Evolutionary conservation across 352 stramenopile genomes (phyloP).

Genomic region (Phytopythium kandeliae): DNA sequence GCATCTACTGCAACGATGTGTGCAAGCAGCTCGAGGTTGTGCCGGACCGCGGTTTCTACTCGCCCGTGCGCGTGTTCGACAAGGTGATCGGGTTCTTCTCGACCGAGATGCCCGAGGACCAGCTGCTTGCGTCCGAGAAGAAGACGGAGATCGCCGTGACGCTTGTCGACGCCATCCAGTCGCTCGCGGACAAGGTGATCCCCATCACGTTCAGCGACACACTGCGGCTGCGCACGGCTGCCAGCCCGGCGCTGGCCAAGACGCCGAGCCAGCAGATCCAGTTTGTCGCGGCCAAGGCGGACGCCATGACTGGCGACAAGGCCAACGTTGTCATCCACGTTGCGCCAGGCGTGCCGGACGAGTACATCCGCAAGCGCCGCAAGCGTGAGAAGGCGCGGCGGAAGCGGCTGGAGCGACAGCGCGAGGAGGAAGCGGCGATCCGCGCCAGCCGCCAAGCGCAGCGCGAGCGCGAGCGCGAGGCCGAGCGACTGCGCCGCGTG

Average conservation of each 20-base stretch:
- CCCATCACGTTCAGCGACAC: conserved; percentile 70
- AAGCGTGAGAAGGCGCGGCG: conserved; percentile 78
- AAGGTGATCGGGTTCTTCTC: conserved; percentile 76
- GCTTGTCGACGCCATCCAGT: conserved; percentile 73
- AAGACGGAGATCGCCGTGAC: conserved; percentile 85
- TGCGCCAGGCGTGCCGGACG: conserved; percentile 56
- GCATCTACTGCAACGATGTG: conserved; percentile 83
- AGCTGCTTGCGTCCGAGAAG: conserved; percentile 76
- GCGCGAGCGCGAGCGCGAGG: conserved; percentile 58
- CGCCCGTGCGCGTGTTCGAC: conserved; percentile 73
- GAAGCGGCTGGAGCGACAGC: conserved; percentile 65
- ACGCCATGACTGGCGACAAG: conserved; percentile 41
- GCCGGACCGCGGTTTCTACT: conserved; percentile 76
- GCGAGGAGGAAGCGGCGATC: conserved; percentile 69
- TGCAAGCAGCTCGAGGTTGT: conserved; percentile 77
- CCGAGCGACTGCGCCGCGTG: conserved; percentile 67
- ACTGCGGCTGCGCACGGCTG: conserved; percentile 44
- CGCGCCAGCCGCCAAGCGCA: conserved; percentile 63
- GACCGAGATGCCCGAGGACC: conserved; percentile 78
- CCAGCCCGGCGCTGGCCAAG: conserved; percentile 37
- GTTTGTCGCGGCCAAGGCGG: conserved; percentile 41
- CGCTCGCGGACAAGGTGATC: conserved; percentile 39
- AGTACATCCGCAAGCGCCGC: conserved; percentile 84
- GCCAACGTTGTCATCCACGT: conserved; percentile 50
- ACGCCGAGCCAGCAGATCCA: conserved; percentile 61